Percentiles rank a stretch among this genome's conserved stretches.
phyloP scores from a whole-genome alignment of 1,284 basidiomycete species.

The Ceratobasidium sp. region DNA sequence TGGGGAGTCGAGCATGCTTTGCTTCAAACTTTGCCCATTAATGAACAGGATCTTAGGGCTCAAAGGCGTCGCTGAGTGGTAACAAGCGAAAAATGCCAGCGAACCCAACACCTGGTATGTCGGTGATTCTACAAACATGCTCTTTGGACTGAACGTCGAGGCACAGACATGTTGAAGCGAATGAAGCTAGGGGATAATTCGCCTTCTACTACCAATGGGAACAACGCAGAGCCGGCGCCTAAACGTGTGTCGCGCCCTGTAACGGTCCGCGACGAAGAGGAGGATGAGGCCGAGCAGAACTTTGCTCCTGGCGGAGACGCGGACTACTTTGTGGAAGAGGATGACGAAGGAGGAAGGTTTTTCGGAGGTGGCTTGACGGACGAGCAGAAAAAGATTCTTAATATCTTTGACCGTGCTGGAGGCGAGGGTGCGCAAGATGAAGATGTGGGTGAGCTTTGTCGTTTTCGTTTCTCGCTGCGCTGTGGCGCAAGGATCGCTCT shows the following conservation, averaged over 20 bases:
- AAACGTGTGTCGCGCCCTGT: constrained; percentile 62
- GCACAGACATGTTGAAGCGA: constrained; percentile 79
- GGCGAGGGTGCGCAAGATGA: constrained; percentile 73
- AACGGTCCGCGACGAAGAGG: constrained; percentile 68
- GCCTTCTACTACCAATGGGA: constrained; percentile 52
- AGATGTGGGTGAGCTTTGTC: constrained; percentile 66
- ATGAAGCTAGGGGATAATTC: constrained; percentile 68
- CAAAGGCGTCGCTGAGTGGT: constrained; percentile 73
- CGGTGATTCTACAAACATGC: neutral
- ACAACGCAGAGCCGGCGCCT: constrained; percentile 52
- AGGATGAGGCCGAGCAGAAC: constrained; percentile 58
- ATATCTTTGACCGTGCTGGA: constrained; percentile 84
- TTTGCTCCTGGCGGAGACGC: constrained; percentile 88
- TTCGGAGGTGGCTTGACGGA: constrained; percentile 86
- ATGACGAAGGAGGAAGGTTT: constrained; percentile 93
- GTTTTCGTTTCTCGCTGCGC: constrained; percentile 47
- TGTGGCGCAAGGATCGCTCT: constrained; percentile 50
- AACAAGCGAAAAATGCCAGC: constrained; percentile 87
- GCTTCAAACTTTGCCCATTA: constrained; percentile 26
- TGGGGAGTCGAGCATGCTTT: constrained; percentile 46
- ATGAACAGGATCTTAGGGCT: constrained; percentile 63
- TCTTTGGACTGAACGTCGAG: constrained; percentile 16
- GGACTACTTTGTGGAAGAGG: constrained; percentile 91
- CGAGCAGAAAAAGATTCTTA: constrained; percentile 91
- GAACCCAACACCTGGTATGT: constrained; percentile 72